Evolutionary conservation across 176 grass and related monocot genomes (phyloP), one percentile per base, ranked within the genome.

Genomic region (Bolboschoenus planiculmis): DNA sequence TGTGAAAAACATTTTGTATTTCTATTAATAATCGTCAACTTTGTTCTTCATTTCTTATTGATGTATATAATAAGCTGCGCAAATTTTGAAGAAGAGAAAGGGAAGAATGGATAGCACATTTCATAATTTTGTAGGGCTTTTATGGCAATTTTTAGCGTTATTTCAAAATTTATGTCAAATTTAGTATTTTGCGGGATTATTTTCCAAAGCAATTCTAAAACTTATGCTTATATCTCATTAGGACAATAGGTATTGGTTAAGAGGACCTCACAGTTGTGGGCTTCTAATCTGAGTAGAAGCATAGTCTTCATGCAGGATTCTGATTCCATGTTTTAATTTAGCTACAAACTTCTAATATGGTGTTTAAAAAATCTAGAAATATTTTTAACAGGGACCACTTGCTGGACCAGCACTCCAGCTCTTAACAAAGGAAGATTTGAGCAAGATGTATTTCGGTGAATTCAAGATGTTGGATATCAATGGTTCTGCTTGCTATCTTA

Each of bases 361-460:
- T 77, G 46, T 46, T 31, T 76, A 8, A 73, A 48, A 44, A 3
- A 31, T 31, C 23, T 77, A 53, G 72, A 39, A 43, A 62, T 65
- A 20, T 61, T 31, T 13, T 48, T 63, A 30, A 3, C 77, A 99
- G 97, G 97, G 97, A 80, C 97, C 97, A 86, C 86, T 99, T 75
- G 91, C 97, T 51, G 93, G 87, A 85, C 89, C 89, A 73, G 89
- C 89, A 85, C 93, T 99, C 77, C 93, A 99, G 70, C 39, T 87
- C 42, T 79, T 98, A 46, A 93, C 92, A 29, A 98, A 95, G 60
- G 96, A 91, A 55, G 89, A 98, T 87, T 87, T 98, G 86, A 98
- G 92, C 87, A 96, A 91, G 88, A 90, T 99, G 87, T 97, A 93
- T 81, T 97, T 97, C 51, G 88, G 94, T 78, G 91, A 93, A 77